Base-by-base conservation (phyloP, 345 rosid species). In the Litchi chinensis region DNA sequence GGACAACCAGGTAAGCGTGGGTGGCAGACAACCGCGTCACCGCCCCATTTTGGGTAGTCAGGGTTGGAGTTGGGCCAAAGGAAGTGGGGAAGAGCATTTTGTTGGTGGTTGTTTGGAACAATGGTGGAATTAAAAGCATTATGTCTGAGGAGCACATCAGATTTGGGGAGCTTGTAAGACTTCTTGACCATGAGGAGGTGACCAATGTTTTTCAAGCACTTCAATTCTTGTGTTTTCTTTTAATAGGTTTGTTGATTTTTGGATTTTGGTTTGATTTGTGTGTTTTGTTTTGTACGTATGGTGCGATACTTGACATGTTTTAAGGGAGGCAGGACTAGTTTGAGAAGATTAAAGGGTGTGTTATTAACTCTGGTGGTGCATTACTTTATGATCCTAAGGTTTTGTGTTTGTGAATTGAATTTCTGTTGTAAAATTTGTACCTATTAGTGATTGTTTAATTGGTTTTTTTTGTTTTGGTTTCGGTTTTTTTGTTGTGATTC, bases 351-450 rank as follows among this genome's bases (percentile, higher is more conserved):
- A 87, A 73, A 76, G 96, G 97, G 21, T 89, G 92, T 76, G 65
- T 95, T 39, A 70, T 92, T 46, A 97, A 95, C 82, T 95, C 98
- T 0, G 98, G 98, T 46, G 92, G 90, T 28, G 98, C 89, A 11
- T 94, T 81, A 68, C 90, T 90, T 13, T 81, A 88, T 2, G 83
- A 92, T 82, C 91, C 94, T 2, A 85, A 93, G 99, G 99, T 92
- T 74, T 66, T 26, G 4, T 32, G n/a, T 54, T 5, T 54, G 59
- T 18, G 59, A 15, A 39, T 41, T 4, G 56, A 48, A 22, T 65
- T 26, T 26, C 9, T 39, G 19, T 54, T 59, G 2, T 46, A 37
- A 65, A 65, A 66, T 28, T 12, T 37, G 3, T n/a, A 10, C n/a
- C 19, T 39, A 19, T 6, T 76, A 15, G 56, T 3, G 19, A 13